phyloP scores from a whole-genome alignment of 768 basidiomycete species.

The Termitomyces sp. region DNA sequence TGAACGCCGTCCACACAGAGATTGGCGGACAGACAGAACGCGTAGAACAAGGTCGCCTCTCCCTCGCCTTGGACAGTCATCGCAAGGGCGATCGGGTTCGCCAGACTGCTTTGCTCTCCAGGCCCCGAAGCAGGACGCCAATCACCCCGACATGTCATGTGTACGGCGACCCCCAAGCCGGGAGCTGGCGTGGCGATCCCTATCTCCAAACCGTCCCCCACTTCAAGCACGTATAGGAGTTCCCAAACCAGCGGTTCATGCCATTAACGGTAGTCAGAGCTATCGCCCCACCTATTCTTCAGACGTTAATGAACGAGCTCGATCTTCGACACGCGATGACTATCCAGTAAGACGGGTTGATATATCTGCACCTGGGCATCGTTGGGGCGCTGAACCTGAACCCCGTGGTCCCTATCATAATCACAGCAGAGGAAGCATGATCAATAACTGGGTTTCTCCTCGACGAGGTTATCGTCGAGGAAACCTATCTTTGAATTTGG shows the following conservation, averaged over 20 bases:
- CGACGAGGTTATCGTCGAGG: constrained; percentile 14
- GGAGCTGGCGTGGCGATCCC: constrained; percentile 13
- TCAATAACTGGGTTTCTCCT: background rate
- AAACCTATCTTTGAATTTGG: constrained; percentile 12
- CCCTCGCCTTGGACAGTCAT: background rate
- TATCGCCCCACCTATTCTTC: constrained; percentile 14
- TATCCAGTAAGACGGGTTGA: background rate
- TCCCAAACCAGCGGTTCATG: background rate
- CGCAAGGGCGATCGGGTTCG: background rate
- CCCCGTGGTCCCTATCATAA: background rate
- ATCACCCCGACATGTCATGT: background rate
- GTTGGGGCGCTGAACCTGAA: constrained; percentile 1
- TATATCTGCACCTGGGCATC: background rate
- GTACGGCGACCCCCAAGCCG: background rate
- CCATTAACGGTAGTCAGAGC: constrained; percentile 8
- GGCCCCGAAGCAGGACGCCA: background rate
- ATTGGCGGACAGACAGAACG: constrained; percentile 9
- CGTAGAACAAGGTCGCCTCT: constrained; percentile 3
- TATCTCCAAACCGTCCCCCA: constrained; percentile 15
- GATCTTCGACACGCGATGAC: background rate
- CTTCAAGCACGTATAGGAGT: constrained; percentile 14
- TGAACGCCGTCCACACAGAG: constrained; percentile 17
- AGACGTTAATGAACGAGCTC: constrained; percentile 2
- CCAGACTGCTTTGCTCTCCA: background rate
- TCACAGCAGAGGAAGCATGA: background rate